Evolutionary conservation across 2,329 filamentous ascomycete species (phyloP).

Genomic region (Bipolaris bicolor): DNA sequence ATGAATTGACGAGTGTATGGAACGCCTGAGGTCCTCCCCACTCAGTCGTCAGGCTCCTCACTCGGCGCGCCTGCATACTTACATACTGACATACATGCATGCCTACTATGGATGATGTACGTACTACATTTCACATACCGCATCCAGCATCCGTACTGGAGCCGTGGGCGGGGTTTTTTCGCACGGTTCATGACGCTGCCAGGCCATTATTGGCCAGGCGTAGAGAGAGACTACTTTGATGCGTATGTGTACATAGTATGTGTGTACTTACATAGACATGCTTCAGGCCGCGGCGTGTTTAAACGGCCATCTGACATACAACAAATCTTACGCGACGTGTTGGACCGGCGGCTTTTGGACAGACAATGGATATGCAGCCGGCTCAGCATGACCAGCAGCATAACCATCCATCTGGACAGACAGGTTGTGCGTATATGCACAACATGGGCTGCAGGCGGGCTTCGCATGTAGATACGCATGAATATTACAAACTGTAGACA

Average conservation of each 20-base stretch:
- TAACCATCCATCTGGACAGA: constrained; percentile 14
- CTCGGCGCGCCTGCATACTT: not conserved
- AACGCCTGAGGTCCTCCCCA: constrained; percentile 16
- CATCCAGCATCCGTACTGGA: not conserved
- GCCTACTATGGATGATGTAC: no score
- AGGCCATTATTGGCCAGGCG: not conserved
- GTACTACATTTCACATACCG: not conserved
- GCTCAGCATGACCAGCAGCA: constrained; percentile 7
- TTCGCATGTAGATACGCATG: constrained; percentile 17
- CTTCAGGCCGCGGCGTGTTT: not conserved
- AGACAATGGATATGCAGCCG: constrained; percentile 2
- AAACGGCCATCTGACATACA: not conserved
- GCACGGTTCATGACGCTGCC: constrained; percentile 2
- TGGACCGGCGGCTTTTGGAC: constrained; percentile 7
- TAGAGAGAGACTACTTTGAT: constrained; percentile 4
- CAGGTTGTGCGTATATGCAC: constrained; percentile 24
- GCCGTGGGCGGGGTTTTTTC: constrained; percentile 10
- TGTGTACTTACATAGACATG: not conserved
- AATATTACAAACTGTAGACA: constrained; percentile 15
- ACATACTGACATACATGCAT: not conserved
- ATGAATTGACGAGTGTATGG: constrained; percentile 19
- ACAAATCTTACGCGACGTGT: constrained; percentile 1
- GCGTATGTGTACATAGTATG: not conserved
- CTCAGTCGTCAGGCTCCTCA: constrained; percentile 16
- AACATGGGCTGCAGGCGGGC: constrained; percentile 22